Evolutionary conservation across 2,329 filamentous ascomycete species (phyloP), one percentile per base, ranked within the genome.

Genomic region (Endoconidiophora polonica): DNA sequence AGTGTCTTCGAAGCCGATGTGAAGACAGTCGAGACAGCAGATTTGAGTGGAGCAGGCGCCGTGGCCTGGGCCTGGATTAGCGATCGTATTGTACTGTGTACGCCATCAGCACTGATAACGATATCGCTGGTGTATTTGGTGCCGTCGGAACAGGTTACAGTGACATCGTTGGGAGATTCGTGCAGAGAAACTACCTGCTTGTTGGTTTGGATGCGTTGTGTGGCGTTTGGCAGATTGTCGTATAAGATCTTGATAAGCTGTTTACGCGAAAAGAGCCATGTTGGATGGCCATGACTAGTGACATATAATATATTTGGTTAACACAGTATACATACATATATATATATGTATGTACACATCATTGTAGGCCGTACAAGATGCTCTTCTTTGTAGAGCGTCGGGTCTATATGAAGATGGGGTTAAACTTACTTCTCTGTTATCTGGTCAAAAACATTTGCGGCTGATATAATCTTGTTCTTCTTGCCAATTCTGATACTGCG

Each of bases 61-160:
- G 20, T 26, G 41, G 12, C 20, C 18, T 9, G 18, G 9, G 22
- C 41, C 16, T 22, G 29, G 41, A 16, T 16, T 24, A 46, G 23
- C 5, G 37, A 23, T 23, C 64, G 60, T 4, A 62, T 58, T 6
- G 55, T 56, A 54, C 65, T 68, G 44, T 66, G 61, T 4, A 67
- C 64, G 3, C 68, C 68, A 55, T 70, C 67, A 5, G 63, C 62
- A 14, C 67, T 67, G 20, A 70, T 57, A 4, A 69, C 54, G 10
- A 71, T 58, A 41, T 64, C 63, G 1, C 62, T 67, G 1, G 52
- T 52, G 49, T 64, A 61, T 2, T 56, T 54, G 2, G 56, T 57
- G 1, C 65, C 64, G 52, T 69, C 66, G 3, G 54, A 51, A 4
- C 63, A 62, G 26, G 54, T 52, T 3, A 67, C 60, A 2, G 52